Evolutionary conservation across 1,284 basidiomycete species (phyloP).

Genomic region (Cutaneotrichosporon sp.): DNA sequence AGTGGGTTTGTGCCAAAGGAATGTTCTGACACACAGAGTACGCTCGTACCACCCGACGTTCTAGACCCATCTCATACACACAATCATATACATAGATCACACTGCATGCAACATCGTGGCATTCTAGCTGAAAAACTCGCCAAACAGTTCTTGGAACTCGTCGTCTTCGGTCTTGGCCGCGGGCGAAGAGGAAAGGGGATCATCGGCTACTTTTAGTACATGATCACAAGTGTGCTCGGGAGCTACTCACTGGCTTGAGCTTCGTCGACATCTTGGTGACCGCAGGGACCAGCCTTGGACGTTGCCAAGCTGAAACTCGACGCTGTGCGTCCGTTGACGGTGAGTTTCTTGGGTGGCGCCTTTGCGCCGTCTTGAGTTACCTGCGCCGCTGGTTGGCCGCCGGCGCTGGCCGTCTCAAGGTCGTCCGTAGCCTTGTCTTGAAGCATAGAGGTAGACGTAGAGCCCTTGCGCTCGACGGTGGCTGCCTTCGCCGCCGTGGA

Average conservation of each 20-base stretch:
- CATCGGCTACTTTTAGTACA: not conserved
- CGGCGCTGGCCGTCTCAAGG: no score
- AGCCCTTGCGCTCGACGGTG: not conserved
- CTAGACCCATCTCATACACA: not conserved
- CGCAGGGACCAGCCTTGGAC: not conserved
- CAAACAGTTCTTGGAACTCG: not conserved
- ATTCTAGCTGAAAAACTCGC: not conserved
- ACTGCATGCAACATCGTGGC: not conserved
- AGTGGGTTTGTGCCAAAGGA: no score
- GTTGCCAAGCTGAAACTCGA: no score
- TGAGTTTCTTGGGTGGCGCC: no score
- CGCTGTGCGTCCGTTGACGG: no score
- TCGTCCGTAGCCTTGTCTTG: no score
- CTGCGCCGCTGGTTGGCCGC: no score
- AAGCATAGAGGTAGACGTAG: not conserved
- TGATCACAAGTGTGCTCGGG: not conserved
- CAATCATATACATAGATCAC: constrained; percentile 2
- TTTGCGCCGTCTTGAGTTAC: no score
- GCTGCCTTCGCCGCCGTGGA: not conserved
- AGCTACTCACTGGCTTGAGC: not conserved
- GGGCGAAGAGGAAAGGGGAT: not conserved
- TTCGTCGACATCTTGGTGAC: not conserved
- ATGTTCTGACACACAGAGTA: constrained; percentile 17
- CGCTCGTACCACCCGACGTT: constrained; percentile 16
- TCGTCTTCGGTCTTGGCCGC: not conserved